Conservation (phyloP, 2,329 filamentous ascomycete species). For the Ascochyta fabae region DNA sequence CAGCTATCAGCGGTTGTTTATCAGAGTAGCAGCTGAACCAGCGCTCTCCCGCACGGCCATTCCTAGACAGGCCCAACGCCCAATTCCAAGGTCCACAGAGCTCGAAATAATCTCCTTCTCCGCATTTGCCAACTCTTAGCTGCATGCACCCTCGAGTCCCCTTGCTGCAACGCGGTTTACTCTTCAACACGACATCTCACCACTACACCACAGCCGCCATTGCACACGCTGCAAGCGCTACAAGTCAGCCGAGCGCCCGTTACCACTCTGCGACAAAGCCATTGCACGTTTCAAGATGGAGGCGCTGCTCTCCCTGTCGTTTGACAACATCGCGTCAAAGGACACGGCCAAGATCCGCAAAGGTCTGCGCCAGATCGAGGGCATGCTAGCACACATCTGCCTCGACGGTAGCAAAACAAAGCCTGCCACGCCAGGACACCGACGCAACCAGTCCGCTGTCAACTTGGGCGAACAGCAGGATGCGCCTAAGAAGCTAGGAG, state of each 20-base stretch:
- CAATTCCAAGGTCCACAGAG: slow-evolving; percentile 24
- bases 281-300: slow-evolving; percentile 68
- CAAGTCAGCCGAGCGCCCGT: slow-evolving; percentile 8
- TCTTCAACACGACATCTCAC: slow-evolving; percentile 5
- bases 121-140: slow-evolving; percentile 35
- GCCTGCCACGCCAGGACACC: slow-evolving; percentile 41
- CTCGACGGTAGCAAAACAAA: slow-evolving; percentile 61
- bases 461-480: slow-evolving; percentile 41
- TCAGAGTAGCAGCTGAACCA: slow-evolving; percentile 14
- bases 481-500: slow-evolving; percentile 61
- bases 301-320: slow-evolving; percentile 86
- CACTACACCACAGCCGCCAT: slow-evolving; percentile 8
- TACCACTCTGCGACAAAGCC: slow-evolving; percentile 7
- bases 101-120: slow-evolving; percentile 29
- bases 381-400: slow-evolving; percentile 92
- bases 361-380: slow-evolving; percentile 91
- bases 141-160: slow-evolving; percentile 30
- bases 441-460: slow-evolving; percentile 48
- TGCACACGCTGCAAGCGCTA: not conserved
- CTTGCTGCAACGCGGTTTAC: slow-evolving; percentile 17
- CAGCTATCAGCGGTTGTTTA: slow-evolving; percentile 22
- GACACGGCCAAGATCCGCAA: slow-evolving; percentile 90
- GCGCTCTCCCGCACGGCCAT: slow-evolving; percentile 21
- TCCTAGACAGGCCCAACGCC: slow-evolving; percentile 19
- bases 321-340: slow-evolving; percentile 94